Conservation (phyloP, 345 rosid genomes). For the Salix koriyanagi region DNA sequence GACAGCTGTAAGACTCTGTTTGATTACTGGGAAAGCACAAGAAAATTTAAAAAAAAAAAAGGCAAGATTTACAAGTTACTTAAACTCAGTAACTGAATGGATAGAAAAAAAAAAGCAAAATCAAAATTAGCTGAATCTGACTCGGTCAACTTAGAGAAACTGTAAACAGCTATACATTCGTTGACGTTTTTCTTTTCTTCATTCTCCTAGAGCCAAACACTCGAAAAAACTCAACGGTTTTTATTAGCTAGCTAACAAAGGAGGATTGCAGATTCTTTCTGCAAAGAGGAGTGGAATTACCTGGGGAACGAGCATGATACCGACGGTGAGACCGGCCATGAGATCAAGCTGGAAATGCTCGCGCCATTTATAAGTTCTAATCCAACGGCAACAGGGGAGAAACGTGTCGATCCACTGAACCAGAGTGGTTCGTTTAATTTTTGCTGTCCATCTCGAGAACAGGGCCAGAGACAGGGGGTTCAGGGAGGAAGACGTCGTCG, state of each 20-base stretch:
- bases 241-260: background rate
- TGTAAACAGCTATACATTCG: background rate
- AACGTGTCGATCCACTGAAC: slow-evolving; percentile 55
- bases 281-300: slow-evolving; percentile 29
- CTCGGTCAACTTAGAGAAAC: background rate
- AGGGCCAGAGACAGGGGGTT: slow-evolving; percentile 8
- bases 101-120: background rate
- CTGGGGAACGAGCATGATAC: slow-evolving; percentile 99
- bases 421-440: slow-evolving; percentile 48
- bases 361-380: slow-evolving; percentile 69
- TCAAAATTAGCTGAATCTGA: slow-evolving; percentile 1
- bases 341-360: slow-evolving; percentile 81
- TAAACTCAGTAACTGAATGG: background rate
- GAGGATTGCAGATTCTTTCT: background rate
- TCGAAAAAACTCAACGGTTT: background rate
- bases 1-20: slow-evolving; percentile 5
- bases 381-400: slow-evolving; percentile 88
- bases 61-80: background rate
- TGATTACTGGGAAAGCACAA: slow-evolving; percentile 12
- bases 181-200: background rate
- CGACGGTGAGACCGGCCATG: slow-evolving; percentile 91
- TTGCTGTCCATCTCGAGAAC: slow-evolving; percentile 41
- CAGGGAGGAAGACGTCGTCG: slow-evolving; percentile 29
- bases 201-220: slow-evolving; percentile 1
- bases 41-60: background rate